phyloP scores from a whole-genome alignment of 2,329 filamentous ascomycete genomes.

The Bipolaris bicolor region DNA sequence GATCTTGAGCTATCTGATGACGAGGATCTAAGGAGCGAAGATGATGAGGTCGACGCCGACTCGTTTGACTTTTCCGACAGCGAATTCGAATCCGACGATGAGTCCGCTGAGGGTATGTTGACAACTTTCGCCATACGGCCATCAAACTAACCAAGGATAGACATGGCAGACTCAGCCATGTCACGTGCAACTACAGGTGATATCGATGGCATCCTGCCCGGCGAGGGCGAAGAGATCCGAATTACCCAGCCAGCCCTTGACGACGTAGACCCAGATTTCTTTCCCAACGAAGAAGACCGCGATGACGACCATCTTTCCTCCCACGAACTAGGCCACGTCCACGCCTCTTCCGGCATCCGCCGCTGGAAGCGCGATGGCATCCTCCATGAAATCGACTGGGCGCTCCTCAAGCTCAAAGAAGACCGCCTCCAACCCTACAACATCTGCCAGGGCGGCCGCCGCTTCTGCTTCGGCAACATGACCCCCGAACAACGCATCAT shows the following conservation, averaged over 20 bases:
- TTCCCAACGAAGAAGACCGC: conserved; percentile 74
- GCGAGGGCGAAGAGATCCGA: conserved; percentile 76
- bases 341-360: conserved; percentile 88
- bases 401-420: conserved; percentile 79
- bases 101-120: conserved; percentile 32
- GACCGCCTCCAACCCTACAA: conserved; percentile 76
- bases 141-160: conserved; percentile 4
- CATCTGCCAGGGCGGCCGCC: conserved; percentile 63
- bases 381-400: conserved; percentile 94
- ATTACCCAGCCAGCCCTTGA: conserved; percentile 93
- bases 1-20: conserved; percentile 62
- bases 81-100: conserved; percentile 53
- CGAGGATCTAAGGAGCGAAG: conserved; percentile 51
- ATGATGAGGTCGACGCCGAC: conserved; percentile 40
- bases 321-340: conserved; percentile 80
- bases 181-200: conserved; percentile 62
- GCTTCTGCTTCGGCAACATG: conserved; percentile 42
- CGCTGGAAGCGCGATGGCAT: conserved; percentile 73
- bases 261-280: conserved; percentile 82
- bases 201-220: conserved; percentile 76
- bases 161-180: conserved; percentile 36
- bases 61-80: conserved; percentile 63
- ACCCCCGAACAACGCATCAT: conserved; percentile 40
- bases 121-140: neutral
- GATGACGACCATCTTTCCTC: conserved; percentile 80